phyloP scores from a whole-genome alignment of 441 rosid genomes.

The Isatis lusitanica region DNA sequence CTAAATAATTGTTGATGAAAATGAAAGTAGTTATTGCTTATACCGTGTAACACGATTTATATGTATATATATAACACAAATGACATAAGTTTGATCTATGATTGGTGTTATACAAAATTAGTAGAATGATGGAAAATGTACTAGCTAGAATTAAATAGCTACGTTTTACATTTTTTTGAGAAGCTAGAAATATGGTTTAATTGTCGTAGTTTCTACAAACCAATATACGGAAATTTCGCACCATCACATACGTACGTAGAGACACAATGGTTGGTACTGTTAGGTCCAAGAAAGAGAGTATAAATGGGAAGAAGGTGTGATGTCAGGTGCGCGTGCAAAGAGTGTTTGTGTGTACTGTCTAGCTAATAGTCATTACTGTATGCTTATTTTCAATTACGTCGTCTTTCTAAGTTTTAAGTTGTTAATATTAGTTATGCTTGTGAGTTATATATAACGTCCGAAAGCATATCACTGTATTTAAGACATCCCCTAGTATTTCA shows the following conservation, averaged over 20 bases:
- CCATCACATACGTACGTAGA: neutral
- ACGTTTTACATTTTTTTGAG: neutral
- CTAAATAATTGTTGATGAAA: neutral
- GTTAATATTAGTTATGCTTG: constrained; percentile 13
- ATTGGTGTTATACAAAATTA: neutral
- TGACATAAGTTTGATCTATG: neutral
- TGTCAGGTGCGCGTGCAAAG: constrained; percentile 51
- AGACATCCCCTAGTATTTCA: neutral
- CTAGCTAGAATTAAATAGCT: neutral
- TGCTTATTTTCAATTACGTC: constrained; percentile 13
- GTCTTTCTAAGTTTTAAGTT: neutral
- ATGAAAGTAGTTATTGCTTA: neutral
- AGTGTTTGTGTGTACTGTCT: constrained; percentile 31
- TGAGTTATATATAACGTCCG: constrained; percentile 5
- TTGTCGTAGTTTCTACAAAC: neutral
- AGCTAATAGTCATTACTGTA: neutral
- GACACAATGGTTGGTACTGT: constrained; percentile 33
- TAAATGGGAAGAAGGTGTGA: constrained; percentile 47
- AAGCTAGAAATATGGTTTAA: neutral
- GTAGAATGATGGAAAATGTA: neutral
- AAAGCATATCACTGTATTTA: neutral
- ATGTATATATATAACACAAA: neutral
- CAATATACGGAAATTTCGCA: neutral
- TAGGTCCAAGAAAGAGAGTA: constrained; percentile 35
- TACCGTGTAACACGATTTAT: neutral